Evolutionary conservation across 2,329 filamentous ascomycete genomes (phyloP).

Genomic region (Phyllosticta ampelicida): DNA sequence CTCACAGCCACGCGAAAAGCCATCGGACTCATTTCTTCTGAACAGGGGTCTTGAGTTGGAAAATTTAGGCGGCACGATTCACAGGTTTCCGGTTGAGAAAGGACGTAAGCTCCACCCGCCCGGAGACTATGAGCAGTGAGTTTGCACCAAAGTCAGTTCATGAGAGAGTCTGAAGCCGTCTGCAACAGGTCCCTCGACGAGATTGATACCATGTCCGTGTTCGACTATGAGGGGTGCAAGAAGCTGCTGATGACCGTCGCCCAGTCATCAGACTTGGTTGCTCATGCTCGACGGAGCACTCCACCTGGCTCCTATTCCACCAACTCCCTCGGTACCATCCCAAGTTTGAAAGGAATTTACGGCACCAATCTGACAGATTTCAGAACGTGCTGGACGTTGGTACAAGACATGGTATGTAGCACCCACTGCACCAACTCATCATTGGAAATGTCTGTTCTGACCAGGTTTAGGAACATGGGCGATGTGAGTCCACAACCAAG

Average conservation of each 20-base stretch:
- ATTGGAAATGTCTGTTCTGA: background rate
- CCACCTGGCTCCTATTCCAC: constrained; percentile 20
- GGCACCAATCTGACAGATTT: constrained; percentile 14
- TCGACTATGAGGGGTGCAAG: background rate
- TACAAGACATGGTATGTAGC: constrained; percentile 14
- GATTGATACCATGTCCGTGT: background rate
- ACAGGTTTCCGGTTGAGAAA: background rate
- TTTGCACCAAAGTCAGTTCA: background rate
- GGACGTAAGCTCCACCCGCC: background rate
- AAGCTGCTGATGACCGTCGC: background rate
- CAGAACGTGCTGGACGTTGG: constrained; percentile 23
- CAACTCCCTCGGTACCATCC: background rate
- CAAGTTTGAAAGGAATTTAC: background rate
- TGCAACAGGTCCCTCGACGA: background rate
- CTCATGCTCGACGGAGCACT: constrained; percentile 23
- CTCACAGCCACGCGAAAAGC: background rate
- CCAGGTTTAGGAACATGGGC: constrained; percentile 25
- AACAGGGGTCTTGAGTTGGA: background rate
- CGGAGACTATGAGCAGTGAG: background rate
- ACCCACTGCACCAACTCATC: background rate
- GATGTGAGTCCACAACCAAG: constrained; percentile 10
- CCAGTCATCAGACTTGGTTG: constrained; percentile 23
- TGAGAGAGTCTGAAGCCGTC: background rate
- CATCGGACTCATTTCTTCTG: background rate
- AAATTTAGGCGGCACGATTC: background rate